Conservation (phyloP, 257 asterid genomes). For the Prunella vulgaris region DNA sequence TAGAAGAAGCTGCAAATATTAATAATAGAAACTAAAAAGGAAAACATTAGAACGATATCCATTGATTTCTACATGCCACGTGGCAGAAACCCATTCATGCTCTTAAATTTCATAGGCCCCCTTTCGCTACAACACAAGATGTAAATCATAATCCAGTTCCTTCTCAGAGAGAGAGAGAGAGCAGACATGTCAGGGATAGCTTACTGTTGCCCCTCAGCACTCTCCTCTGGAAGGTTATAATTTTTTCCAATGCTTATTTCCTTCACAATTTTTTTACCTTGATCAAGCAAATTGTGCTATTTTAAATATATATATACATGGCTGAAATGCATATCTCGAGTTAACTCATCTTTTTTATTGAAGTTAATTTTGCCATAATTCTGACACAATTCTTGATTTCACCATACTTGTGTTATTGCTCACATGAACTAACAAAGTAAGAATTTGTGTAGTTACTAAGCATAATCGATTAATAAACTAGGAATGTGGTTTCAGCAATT, state of each 20-base stretch:
- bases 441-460: background rate
- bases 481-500: conserved; percentile 52
- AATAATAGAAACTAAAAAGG: background rate
- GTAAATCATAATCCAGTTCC: conserved; percentile 2
- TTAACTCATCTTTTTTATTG: background rate
- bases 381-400: background rate
- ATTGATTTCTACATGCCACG: conserved; percentile 36
- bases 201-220: conserved; percentile 44
- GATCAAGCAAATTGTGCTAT: background rate
- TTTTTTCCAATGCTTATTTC: background rate
- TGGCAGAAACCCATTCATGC: conserved; percentile 52
- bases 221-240: conserved; percentile 59
- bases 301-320: background rate
- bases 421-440: background rate
- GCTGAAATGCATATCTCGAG: background rate
- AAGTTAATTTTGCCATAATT: background rate
- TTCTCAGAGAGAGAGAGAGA: conserved; percentile 14
- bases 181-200: conserved; percentile 61
- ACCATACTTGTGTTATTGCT: background rate
- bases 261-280: background rate
- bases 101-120: conserved; percentile 47
- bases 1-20: background rate
- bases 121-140: conserved; percentile 1
- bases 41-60: conserved; percentile 25
- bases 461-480: conserved; percentile 6